These are phyloP conservation scores for Cadophora sp. DNA, from an alignment of 2,329 filamentous ascomycete genomes.

Conservation along the genomic window DNA sequence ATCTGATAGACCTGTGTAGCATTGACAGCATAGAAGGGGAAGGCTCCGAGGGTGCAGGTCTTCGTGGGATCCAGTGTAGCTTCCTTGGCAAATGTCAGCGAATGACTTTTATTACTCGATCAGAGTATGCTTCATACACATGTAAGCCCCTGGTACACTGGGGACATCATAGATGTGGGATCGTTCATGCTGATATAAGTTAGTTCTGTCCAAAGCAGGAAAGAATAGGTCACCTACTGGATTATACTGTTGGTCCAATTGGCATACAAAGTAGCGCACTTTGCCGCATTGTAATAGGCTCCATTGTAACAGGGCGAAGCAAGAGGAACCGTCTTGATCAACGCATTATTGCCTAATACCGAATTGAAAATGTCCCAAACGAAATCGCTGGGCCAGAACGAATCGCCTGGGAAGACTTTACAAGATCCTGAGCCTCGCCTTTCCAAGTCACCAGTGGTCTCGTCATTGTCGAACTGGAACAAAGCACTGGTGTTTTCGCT, in stretches of 20 bases:
- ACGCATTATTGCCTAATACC: constrained; percentile 48
- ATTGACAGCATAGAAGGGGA: constrained; percentile 45
- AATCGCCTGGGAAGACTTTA: constrained; percentile 34
- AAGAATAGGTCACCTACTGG: constrained; percentile 39
- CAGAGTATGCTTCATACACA: constrained; percentile 38
- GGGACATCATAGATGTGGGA: constrained; percentile 55
- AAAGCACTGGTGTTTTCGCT: not conserved
- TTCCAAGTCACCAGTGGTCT: not conserved
- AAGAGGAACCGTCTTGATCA: constrained; percentile 53
- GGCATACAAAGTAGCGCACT: constrained; percentile 45
- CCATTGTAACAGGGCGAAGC: constrained; percentile 52
- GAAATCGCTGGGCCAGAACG: constrained; percentile 54
- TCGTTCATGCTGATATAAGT: constrained; percentile 45
- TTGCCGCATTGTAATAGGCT: constrained; percentile 40
- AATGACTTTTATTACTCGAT: not conserved
- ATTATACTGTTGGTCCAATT: constrained; percentile 47
- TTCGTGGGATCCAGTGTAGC: constrained; percentile 45
- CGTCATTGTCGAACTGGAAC: not conserved
- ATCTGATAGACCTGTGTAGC: constrained; percentile 51
- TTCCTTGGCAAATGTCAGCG: constrained; percentile 25
- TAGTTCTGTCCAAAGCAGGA: constrained; percentile 21
- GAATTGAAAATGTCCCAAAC: constrained; percentile 54
- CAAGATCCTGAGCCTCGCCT: constrained; percentile 18
- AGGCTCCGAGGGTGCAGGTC: constrained; percentile 32
- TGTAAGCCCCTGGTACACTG: constrained; percentile 50